These are phyloP conservation scores for Lunasporangiospora selenospora DNA, from an alignment of 192 early-diverging fungal species.

Conservation along the genomic window DNA sequence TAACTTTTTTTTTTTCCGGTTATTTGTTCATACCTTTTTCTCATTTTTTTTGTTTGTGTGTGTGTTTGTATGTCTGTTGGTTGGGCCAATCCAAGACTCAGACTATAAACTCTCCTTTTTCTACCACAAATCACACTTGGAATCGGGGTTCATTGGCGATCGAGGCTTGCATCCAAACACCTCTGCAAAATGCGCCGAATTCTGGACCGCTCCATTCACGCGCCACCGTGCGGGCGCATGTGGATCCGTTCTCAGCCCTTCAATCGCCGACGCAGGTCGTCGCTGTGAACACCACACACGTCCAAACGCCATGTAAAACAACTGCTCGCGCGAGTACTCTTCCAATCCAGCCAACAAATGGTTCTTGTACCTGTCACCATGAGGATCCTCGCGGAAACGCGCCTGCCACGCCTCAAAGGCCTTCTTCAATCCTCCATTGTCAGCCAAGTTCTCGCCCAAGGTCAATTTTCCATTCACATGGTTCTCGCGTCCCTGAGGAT, in stretches of 20 bases:
- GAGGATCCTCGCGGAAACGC: conserved; percentile 26
- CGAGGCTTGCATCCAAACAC: conserved; percentile 70
- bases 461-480: conserved; percentile 65
- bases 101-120: neutral
- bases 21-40: neutral
- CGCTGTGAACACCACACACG: conserved; percentile 69
- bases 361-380: conserved; percentile 40
- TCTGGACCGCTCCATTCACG: conserved; percentile 75
- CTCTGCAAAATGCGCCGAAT: conserved; percentile 74
- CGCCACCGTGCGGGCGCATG: conserved; percentile 72
- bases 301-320: conserved; percentile 74
- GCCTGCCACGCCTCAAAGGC: conserved; percentile 39
- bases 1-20: neutral
- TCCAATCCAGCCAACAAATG: conserved; percentile 58
- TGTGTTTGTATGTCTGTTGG: no score
- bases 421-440: conserved; percentile 69
- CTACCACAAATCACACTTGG: conserved; percentile 63
- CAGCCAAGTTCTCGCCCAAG: conserved; percentile 71
- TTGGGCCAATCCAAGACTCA: no score
- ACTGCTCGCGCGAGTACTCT: conserved; percentile 61
- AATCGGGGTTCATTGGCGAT: conserved; percentile 70
- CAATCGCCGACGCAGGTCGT: conserved; percentile 51
- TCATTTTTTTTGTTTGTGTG: neutral
- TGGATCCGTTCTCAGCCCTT: conserved; percentile 65
- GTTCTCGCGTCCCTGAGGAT: conserved; percentile 40